phyloP scores from a whole-genome alignment of 2,329 filamentous ascomycete genomes.

The Paraphoma sp. region DNA sequence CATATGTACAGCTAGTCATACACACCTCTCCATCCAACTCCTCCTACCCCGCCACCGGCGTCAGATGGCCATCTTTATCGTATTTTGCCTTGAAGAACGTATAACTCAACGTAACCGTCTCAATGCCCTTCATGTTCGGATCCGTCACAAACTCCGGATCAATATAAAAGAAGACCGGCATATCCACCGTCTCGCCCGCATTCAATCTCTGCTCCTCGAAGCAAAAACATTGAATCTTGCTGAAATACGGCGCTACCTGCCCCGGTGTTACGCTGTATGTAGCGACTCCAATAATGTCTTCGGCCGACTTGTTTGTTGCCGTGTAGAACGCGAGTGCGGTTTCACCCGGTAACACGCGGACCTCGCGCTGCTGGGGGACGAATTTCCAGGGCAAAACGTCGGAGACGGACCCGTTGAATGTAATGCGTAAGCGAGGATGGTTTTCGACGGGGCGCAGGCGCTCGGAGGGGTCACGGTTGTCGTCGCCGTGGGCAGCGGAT shows the following conservation, averaged over 20 bases:
- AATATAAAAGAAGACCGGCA: conserved; percentile 99
- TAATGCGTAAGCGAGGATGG: conserved; percentile 88
- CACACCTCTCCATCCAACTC: conserved; percentile 11
- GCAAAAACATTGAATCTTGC: conserved; percentile 99
- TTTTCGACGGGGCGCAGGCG: conserved; percentile 81
- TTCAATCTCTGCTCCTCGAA: conserved; percentile 95
- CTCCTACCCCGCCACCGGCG: conserved; percentile 55
- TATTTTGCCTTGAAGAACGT: conserved; percentile 97
- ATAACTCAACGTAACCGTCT: conserved; percentile 95
- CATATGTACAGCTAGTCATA: not conserved
- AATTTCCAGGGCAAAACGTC: conserved; percentile 98
- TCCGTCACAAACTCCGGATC: conserved; percentile 95
- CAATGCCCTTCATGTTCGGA: conserved; percentile 88
- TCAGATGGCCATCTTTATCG: conserved; percentile 78
- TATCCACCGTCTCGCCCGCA: conserved; percentile 95
- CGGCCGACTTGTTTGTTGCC: conserved; percentile 86
- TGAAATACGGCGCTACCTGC: conserved; percentile 96
- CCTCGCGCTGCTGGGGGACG: conserved; percentile 93
- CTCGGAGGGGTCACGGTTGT: conserved; percentile 69
- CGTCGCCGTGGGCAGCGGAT: conserved; percentile 70
- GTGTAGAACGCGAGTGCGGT: conserved; percentile 98
- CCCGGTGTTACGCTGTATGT: conserved; percentile 97
- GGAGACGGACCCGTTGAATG: conserved; percentile 94
- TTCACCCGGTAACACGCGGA: conserved; percentile 92
- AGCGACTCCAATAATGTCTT: conserved; percentile 96